Evolutionary conservation across 164 flowering plant species (phyloP), one percentile per base, ranked within the genome.

Genomic region (Sedum album): DNA sequence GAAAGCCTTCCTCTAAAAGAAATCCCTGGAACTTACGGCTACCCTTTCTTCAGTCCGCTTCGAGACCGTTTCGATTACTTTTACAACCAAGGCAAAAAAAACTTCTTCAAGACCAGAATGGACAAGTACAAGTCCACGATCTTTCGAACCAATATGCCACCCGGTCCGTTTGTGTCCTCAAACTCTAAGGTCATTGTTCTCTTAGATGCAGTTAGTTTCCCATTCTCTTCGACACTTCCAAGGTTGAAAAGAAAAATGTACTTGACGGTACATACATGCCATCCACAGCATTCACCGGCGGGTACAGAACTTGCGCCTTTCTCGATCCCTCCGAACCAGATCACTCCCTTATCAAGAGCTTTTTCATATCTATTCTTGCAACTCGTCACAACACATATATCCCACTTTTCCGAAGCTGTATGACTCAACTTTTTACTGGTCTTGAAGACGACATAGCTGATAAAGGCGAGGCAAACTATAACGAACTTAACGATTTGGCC

Each of bases 11-110:
- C 44, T 42, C 10, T 15, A 36, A 73, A 4, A n/a, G n/a, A n/a
- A n/a, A n/a, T n/a, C n/a, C n/a, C n/a, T n/a, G n/a, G n/a, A n/a
- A n/a, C n/a, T n/a, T 76, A 81, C 23, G 86, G 83, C 68, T 31
- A 66, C 15, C 79, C 80, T 0, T 66, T 78, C 23, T 8, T 82
- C 8, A 80, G 85, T 0, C 49, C 81, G n/a, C 31, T 82, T 11
- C 61, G 21, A 5, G 85, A 82, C 67, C 82, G 82, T 4, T n/a
- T n/a, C n/a, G 81, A 80, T 53, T 82, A 74, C 77, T 82, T 74
- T 76, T 81, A 81, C 78, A 39, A 57, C 69, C 76, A 81, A 68
- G 86, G 86, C 23, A 55, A n/a, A 7, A 77, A 76, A 11, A 33
- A 65, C 9, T 83, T 76, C 81, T 81, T 81, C 70, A 17, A 18